phyloP scores from a whole-genome alignment of 495 filamentous ascomycete species.

The Penicillium ochrochloron region DNA sequence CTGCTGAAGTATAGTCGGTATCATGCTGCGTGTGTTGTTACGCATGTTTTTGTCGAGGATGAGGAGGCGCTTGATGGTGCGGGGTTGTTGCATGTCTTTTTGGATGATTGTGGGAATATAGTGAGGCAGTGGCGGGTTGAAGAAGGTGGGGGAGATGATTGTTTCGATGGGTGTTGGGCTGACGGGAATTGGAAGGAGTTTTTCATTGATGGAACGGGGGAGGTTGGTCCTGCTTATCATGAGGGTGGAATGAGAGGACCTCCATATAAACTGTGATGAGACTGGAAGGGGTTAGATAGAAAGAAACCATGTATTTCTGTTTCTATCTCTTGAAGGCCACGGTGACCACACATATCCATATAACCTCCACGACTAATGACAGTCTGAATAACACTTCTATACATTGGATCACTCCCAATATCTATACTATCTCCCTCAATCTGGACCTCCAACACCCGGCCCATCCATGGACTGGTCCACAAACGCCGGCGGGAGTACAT shows the following conservation, averaged over 20 bases:
- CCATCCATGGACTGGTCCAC: not conserved
- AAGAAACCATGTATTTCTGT: no score
- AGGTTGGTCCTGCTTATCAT: not conserved
- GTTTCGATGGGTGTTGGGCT: not conserved
- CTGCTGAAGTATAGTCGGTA: not conserved
- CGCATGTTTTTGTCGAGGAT: not conserved
- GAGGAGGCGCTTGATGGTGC: not conserved
- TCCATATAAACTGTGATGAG: not conserved
- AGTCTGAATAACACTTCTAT: not conserved
- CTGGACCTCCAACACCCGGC: not conserved
- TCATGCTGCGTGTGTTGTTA: not conserved
- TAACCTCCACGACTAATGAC: not conserved
- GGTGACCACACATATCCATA: no score
- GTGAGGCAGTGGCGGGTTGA: not conserved
- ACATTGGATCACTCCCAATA: no score
- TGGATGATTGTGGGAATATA: not conserved
- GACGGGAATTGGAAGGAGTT: not conserved
- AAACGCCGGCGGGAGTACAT: not conserved
- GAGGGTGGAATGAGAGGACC: not conserved
- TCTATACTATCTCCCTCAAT: not conserved
- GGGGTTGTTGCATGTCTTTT: not conserved
- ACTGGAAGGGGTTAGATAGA: not conserved
- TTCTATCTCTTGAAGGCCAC: no score
- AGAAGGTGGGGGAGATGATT: not conserved
- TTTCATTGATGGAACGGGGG: not conserved